A percentile compares a stretch with the other conserved stretches of the same genome.
These are phyloP conservation scores for Phytophthora sp. DNA, from an alignment of 352 stramenopile genomes.

Conservation along the genomic window DNA sequence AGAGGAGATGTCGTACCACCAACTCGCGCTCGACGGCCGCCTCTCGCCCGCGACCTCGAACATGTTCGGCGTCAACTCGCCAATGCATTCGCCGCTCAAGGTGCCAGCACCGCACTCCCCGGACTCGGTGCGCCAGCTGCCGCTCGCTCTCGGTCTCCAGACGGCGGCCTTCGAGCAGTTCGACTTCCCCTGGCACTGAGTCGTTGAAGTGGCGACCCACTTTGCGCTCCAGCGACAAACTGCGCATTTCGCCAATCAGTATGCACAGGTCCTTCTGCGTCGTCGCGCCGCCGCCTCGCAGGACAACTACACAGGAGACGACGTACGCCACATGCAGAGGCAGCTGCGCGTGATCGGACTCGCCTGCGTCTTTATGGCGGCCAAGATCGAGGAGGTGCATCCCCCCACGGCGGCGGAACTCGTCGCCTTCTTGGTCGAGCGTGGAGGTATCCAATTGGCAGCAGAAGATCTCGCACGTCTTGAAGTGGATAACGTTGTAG, in stretches of 20 bases:
- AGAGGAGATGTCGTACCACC: conserved; percentile 84
- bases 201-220: conserved; percentile 64
- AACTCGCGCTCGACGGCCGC: conserved; percentile 46
- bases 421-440: conserved; percentile 61
- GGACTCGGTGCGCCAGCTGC: conserved; percentile 60
- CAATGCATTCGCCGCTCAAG: conserved; percentile 41
- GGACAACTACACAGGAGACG: conserved; percentile 50
- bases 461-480: conserved; percentile 62
- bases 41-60: conserved; percentile 18
- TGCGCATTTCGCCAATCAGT: conserved; percentile 78
- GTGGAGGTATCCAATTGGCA: conserved; percentile 48
- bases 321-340: conserved; percentile 53
- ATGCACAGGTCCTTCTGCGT: conserved; percentile 74
- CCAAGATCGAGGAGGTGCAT: conserved; percentile 86
- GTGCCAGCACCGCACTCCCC: conserved; percentile 39
- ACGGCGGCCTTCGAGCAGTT: conserved; percentile 66
- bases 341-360: conserved; percentile 70
- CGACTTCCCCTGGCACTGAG: conserved; percentile 80
- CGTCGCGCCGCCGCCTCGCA: conserved; percentile 51
- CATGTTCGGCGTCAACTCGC: conserved; percentile 17
- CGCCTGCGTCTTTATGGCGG: conserved; percentile 81
- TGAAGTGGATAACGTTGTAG: conserved; percentile 67
- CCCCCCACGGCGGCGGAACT: conserved; percentile 76
- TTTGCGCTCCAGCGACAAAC: conserved; percentile 84
- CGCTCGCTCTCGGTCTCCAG: conserved; percentile 40